Evolutionary conservation across 2,329 filamentous ascomycete species (phyloP), one percentile per base, ranked within the genome.

Genomic region (Cladorrhinum sp.): DNA sequence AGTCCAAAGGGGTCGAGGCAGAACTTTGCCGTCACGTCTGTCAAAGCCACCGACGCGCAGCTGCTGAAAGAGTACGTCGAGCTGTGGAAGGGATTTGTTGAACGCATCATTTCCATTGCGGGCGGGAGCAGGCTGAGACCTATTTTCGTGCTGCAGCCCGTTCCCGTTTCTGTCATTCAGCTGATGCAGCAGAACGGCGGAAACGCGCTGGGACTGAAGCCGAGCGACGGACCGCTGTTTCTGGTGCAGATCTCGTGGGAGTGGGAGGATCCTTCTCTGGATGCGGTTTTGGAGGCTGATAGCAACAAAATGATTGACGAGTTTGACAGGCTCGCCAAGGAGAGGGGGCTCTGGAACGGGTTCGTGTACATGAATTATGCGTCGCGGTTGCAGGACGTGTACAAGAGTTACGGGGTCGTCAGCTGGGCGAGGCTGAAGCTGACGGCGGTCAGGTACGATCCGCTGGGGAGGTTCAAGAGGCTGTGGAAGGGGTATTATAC

Each of bases 141-240:
- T 0, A 67, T 64, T 26, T 51, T 75, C 1, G 66, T 72, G 10
- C 73, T 75, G 63, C 78, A 80, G 62, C 74, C 77, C 5, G 72
- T 79, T 42, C 62, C 76, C 1, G 65, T 70, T n/a, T 71, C 72
- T 42, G 67, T 76, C 23, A 60, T 73, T 4, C 62, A 70, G 12
- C 59, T 67, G 7, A 73, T 73, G 69, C 62, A 70, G 51, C 68
- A 69, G 42, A 74, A 73, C 16, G 77, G 76, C 3, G 75, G 77
- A 12, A 80, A 80, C 55, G 69, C 77, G 1, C 64, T 80, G 5
- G 77, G 76, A 0, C 64, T 80, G 18, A 67, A 72, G 23, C 68
- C 69, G 2, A 67, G 71, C 16, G 73, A 74, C 9, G 71, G 75
- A 5, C 70, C 74, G 1, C 20, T 73, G 33, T 66, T 70, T 36